A percentile compares a stretch with the other conserved stretches of the same genome.
Conservation (phyloP, 805 yeast species). For the Yarrowia sp. region DNA sequence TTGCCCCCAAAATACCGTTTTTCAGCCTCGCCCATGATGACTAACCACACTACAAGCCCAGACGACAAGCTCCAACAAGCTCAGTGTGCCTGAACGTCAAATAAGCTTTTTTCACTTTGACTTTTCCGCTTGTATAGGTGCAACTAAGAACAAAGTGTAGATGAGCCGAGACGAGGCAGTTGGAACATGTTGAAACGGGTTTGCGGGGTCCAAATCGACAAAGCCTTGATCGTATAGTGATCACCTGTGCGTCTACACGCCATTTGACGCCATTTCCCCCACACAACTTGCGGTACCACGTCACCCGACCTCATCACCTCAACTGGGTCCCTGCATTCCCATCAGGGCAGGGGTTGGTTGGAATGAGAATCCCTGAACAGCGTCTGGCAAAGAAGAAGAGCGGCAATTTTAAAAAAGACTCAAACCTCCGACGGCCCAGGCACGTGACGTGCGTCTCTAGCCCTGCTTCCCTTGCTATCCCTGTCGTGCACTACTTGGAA, state of each 20-base stretch:
- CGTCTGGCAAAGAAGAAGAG: background rate
- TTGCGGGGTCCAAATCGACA: no score
- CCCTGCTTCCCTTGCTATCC: background rate
- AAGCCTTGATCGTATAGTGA: no score
- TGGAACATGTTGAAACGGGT: no score
- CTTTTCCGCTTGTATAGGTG: background rate
- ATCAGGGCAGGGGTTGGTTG: constrained; percentile 22
- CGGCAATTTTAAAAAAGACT: background rate
- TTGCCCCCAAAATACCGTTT: no score
- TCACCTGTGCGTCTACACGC: no score
- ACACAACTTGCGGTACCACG: background rate
- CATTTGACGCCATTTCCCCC: no score
- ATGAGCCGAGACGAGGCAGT: background rate
- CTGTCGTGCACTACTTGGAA: no score
- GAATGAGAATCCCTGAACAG: background rate
- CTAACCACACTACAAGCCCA: background rate
- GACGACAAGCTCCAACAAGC: background rate
- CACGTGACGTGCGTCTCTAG: background rate
- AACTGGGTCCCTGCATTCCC: constrained; percentile 18
- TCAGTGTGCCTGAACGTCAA: background rate
- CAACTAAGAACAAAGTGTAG: background rate
- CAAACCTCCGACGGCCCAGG: background rate
- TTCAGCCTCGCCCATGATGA: no score
- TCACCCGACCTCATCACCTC: constrained; percentile 12
- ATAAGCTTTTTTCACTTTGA: constrained; percentile 7